phyloP scores from a whole-genome alignment of 176 grass and related monocot species.

The Dactylis glomerata region DNA sequence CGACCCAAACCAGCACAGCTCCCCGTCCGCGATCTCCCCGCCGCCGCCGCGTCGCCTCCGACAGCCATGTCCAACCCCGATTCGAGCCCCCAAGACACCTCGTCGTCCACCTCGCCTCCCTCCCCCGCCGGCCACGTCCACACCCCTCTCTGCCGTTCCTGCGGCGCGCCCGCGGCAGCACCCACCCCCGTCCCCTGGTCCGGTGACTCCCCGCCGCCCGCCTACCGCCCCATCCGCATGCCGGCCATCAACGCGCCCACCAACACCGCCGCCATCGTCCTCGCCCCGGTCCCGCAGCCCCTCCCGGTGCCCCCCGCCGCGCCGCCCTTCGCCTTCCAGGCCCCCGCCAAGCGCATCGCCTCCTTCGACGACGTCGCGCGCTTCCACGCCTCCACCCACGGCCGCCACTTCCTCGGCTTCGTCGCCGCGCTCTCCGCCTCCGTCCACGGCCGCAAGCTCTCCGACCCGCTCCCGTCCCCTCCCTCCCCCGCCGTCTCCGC shows the following conservation, averaged over 20 bases:
- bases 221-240: conserved; percentile 92
- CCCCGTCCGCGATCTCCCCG: conserved; percentile 16
- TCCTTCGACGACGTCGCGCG: conserved; percentile 53
- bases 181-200: conserved; percentile 54
- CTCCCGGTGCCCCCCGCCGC: conserved; percentile 43
- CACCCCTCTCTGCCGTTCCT: conserved; percentile 40
- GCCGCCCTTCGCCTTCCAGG: conserved; percentile 54
- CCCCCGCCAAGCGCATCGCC: conserved; percentile 59
- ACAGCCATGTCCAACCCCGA: conserved; percentile 57
- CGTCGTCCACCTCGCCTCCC: conserved; percentile 20
- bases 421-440: conserved; percentile 76
- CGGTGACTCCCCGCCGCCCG: conserved; percentile 63
- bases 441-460: conserved; percentile 69
- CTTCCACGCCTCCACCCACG: conserved; percentile 67
- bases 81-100: not conserved
- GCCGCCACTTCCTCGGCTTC: conserved; percentile 80
- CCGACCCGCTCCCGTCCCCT: conserved; percentile 51
- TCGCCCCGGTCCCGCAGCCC: conserved; percentile 68
- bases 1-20: conserved; percentile 14
- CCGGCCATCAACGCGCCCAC: conserved; percentile 83
- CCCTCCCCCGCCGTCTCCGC: conserved; percentile 47
- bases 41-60: not conserved
- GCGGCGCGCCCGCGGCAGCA: conserved; percentile 40
- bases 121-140: conserved; percentile 15
- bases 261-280: conserved; percentile 72